These are phyloP conservation scores for Lophium mytilinum DNA, from an alignment of 495 filamentous ascomycete genomes.

Conservation along the genomic window DNA sequence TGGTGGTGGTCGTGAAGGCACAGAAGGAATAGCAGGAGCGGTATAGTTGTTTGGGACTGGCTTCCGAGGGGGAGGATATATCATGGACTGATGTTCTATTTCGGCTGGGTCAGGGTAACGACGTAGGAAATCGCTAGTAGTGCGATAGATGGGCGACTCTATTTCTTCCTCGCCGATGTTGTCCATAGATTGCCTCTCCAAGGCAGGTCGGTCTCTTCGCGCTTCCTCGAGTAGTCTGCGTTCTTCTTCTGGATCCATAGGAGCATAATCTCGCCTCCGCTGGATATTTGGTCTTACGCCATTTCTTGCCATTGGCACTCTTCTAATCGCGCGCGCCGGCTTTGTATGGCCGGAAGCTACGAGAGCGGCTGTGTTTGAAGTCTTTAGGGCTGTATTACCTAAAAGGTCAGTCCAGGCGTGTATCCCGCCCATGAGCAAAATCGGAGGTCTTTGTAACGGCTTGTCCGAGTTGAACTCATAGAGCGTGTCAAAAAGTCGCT, in stretches of 20 bases:
- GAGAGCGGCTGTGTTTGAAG: conserved; percentile 47
- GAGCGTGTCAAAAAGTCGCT: conserved; percentile 68
- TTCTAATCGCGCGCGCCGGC: conserved; percentile 42
- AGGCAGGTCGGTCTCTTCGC: conserved; percentile 43
- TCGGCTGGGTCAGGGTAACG: conserved; percentile 66
- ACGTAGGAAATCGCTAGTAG: conserved; percentile 71
- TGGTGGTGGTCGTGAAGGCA: conserved; percentile 56
- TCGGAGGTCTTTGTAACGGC: conserved; percentile 57
- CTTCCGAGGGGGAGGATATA: conserved; percentile 28
- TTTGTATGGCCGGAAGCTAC: conserved; percentile 41
- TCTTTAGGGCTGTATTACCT: conserved; percentile 58
- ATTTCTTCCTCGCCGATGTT: conserved; percentile 33
- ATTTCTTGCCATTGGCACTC: conserved; percentile 46
- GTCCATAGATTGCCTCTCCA: conserved; percentile 37
- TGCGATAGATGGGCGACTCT: conserved; percentile 44
- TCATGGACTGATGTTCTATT: conserved; percentile 68
- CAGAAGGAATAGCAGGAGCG: conserved; percentile 16
- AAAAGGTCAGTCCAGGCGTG: conserved; percentile 76
- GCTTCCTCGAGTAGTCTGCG: conserved; percentile 53
- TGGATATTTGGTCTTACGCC: conserved; percentile 47
- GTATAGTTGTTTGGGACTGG: conserved; percentile 1
- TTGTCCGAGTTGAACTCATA: conserved; percentile 77
- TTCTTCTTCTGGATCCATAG: conserved; percentile 54
- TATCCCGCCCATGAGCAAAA: conserved; percentile 72
- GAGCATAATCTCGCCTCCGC: conserved; percentile 50